Base-by-base conservation (phyloP, 2,329 filamentous ascomycete genomes). In the Daldinia sp. region DNA sequence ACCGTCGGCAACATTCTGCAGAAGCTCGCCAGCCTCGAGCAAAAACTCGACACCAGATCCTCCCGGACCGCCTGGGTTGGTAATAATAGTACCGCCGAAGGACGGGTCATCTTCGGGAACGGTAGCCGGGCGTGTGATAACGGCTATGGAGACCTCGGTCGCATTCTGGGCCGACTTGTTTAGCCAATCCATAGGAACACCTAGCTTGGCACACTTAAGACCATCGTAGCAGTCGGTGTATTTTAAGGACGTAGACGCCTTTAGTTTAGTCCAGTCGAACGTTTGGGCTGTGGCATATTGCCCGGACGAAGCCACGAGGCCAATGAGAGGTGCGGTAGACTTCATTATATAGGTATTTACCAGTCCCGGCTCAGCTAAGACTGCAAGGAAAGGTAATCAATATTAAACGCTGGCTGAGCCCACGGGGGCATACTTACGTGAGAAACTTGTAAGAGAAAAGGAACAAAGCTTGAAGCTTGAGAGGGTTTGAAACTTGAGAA, bases 61-160 rank as follows among this genome's bases (percentile, higher is more conserved):
- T 25, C 80, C 78, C 0, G 81, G 81, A 0, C 81, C 81, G 39
- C 81, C 81, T 0, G 80, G 80, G 71, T 82, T 82, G 47, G 71
- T 68, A 65, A 83, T 73, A 39, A 82, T 72, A 48, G 80, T 73
- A 15, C 81, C 81, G 35, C 74, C 79, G 53, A 78, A 82, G 32
- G 72, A 62, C 3, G 77, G 72, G 57, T 80, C 75, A n/a, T 69
- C 35, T 19, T 77, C 72, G 7, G 74, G 57, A 2, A 82, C 80
- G 1, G 61, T 62, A 23, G 80, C 80, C 0, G 79, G 78, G 7
- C 78, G 73, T 58, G 77, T 78, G 48, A 78, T 70, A 60, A 83
- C 74, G 58, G 81, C 80, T 30, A 83, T 70, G 5, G 75, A 74
- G 13, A 78, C 74, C 0, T 70, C 75, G 49, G 73, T 65, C 35